These are phyloP conservation scores for Plenodomus tracheiphilus DNA, from an alignment of 2,329 filamentous ascomycete genomes.

Conservation along the genomic window DNA sequence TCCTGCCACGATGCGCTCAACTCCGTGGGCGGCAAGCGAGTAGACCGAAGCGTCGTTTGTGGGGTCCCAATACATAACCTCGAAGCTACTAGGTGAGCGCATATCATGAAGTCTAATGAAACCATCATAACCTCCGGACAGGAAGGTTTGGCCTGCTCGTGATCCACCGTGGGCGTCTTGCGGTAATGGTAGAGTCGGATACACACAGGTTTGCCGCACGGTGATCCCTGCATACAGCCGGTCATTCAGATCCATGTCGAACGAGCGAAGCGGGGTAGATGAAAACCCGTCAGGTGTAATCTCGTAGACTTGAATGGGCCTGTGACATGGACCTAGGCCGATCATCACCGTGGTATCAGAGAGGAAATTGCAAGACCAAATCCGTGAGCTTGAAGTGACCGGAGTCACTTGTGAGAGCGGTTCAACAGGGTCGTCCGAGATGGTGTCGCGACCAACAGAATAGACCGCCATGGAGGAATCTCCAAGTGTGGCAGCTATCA, in stretches of 20 bases:
- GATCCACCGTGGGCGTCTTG: slow-evolving; percentile 32
- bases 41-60: slow-evolving; percentile 64
- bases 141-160: slow-evolving; percentile 55
- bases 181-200: slow-evolving; percentile 50
- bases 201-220: slow-evolving; percentile 43
- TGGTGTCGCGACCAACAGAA: slow-evolving; percentile 32
- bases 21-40: slow-evolving; percentile 59
- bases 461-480: slow-evolving; percentile 54
- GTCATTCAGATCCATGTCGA: slow-evolving; percentile 29
- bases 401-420: slow-evolving; percentile 23
- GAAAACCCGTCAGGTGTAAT: slow-evolving; percentile 52
- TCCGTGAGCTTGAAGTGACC: slow-evolving; percentile 26
- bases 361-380: slow-evolving; percentile 59
- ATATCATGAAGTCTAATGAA: slow-evolving; percentile 63
- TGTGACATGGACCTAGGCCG: slow-evolving; percentile 50
- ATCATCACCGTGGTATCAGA: slow-evolving; percentile 55
- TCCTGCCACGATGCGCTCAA: slow-evolving; percentile 61
- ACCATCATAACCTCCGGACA: slow-evolving; percentile 64
- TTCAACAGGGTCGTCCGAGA: slow-evolving; percentile 29
- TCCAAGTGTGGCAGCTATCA: slow-evolving; percentile 58
- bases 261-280: slow-evolving; percentile 44
- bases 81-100: slow-evolving; percentile 54
- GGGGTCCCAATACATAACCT: slow-evolving; percentile 57
- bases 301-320: slow-evolving; percentile 55
- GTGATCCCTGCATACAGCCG: background rate